Conservation (phyloP, 768 basidiomycete genomes). For the Xerocomellus dryophilus region DNA sequence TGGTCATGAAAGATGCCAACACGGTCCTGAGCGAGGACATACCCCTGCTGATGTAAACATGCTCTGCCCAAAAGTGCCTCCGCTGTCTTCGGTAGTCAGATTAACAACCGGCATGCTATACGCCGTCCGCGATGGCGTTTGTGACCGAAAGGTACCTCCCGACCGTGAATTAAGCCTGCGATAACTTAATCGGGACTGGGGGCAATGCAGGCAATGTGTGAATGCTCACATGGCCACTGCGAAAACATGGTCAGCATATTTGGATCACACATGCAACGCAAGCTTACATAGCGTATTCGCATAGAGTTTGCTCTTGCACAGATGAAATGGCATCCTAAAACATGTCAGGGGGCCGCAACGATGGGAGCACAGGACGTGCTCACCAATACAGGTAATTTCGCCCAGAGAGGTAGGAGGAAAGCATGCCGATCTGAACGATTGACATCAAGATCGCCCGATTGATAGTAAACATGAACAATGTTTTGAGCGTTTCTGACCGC, state of each 20-base stretch:
- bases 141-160: not conserved
- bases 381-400: conserved; percentile 18
- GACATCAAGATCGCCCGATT: conserved; percentile 21
- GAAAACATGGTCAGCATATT: not conserved
- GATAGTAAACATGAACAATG: conserved; percentile 16
- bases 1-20: not conserved
- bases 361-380: not conserved
- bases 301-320: conserved; percentile 25
- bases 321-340: conserved; percentile 21
- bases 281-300: conserved; percentile 21
- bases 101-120: conserved; percentile 11
- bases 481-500: conserved; percentile 10
- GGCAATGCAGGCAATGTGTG: not conserved
- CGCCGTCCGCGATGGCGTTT: not conserved
- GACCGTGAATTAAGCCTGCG: conserved; percentile 15
- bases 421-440: conserved; percentile 17
- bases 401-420: conserved; percentile 13
- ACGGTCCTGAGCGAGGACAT: not conserved
- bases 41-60: conserved; percentile 3
- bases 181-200: not conserved
- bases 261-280: not conserved
- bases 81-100: not conserved
- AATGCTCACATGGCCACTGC: conserved; percentile 17
- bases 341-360: not conserved
- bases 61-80: not conserved